Conservation (phyloP, 257 asterid genomes). For the Solanum sparsipilum region DNA sequence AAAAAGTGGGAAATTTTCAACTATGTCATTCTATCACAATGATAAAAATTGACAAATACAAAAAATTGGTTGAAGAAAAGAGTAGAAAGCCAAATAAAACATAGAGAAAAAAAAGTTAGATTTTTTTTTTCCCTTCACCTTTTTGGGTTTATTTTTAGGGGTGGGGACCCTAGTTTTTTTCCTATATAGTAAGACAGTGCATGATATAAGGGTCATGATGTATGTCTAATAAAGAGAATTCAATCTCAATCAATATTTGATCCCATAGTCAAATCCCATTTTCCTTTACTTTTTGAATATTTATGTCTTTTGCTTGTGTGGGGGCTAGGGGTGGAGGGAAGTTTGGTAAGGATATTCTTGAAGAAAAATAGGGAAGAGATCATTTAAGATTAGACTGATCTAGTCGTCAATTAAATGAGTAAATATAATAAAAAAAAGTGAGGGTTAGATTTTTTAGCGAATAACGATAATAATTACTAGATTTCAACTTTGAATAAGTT, state of each 20-base stretch:
- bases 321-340: neutral
- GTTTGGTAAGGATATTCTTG: neutral
- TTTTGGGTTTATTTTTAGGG: neutral
- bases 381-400: neutral
- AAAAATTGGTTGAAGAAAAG: neutral
- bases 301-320: neutral
- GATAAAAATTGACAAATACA: neutral
- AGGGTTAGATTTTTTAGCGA: too few species aligned
- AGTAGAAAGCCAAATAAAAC: neutral
- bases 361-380: neutral
- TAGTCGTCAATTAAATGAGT: neutral
- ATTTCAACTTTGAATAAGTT: neutral
- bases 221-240: slow-evolving; percentile 67
- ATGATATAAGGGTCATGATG: slow-evolving; percentile 77
- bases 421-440: neutral
- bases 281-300: slow-evolving; percentile 5
- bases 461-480: neutral
- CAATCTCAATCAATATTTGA: slow-evolving; percentile 47
- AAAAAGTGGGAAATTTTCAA: neutral
- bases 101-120: neutral
- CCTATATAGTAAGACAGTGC: slow-evolving; percentile 59
- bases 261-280: slow-evolving; percentile 29
- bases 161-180: slow-evolving; percentile 26
- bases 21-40: neutral
- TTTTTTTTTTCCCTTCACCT: neutral